Percentiles rank a stretch among this genome's conserved stretches.
These are phyloP conservation scores for Epichloe coenophiala DNA, from an alignment of 2,329 filamentous ascomycete species.

Conservation along the genomic window DNA sequence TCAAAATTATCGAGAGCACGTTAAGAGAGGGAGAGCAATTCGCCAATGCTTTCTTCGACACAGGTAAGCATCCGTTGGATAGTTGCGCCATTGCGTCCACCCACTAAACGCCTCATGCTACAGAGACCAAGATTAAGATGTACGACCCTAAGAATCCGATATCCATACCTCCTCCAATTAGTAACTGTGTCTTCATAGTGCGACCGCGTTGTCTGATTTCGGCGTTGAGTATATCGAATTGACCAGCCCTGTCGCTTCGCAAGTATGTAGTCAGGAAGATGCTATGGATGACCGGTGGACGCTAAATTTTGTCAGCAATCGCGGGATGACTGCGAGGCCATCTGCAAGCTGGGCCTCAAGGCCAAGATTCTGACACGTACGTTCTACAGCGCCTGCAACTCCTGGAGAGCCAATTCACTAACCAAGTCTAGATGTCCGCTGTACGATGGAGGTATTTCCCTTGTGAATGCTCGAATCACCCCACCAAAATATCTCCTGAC, in stretches of 20 bases:
- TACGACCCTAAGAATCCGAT: neutral
- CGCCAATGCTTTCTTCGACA: slow-evolving; percentile 67
- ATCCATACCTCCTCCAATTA: neutral
- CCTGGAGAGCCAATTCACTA: neutral
- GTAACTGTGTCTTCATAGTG: slow-evolving; percentile 1
- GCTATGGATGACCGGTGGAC: neutral
- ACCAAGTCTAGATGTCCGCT: slow-evolving; percentile 9
- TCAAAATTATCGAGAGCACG: slow-evolving; percentile 8
- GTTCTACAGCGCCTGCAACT: slow-evolving; percentile 7
- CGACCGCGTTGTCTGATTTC: slow-evolving; percentile 8
- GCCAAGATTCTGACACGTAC: slow-evolving; percentile 17
- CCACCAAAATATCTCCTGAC: neutral
- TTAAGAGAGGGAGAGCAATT: slow-evolving; percentile 63
- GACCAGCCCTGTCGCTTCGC: slow-evolving; percentile 59
- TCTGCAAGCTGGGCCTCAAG: slow-evolving; percentile 87
- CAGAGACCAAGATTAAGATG: slow-evolving; percentile 40
- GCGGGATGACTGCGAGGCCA: slow-evolving; percentile 72
- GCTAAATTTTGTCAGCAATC: slow-evolving; percentile 56
- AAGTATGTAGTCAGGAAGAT: neutral
- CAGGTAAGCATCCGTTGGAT: slow-evolving; percentile 13
- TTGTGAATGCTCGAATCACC: neutral
- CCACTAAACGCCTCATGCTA: neutral
- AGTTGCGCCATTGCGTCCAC: neutral
- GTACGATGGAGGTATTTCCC: slow-evolving; percentile 8
- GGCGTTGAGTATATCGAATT: slow-evolving; percentile 42